Evolutionary conservation across 2,329 filamentous ascomycete genomes (phyloP), one percentile per base, ranked within the genome.

Genomic region (Scleromitrula shiraiana): DNA sequence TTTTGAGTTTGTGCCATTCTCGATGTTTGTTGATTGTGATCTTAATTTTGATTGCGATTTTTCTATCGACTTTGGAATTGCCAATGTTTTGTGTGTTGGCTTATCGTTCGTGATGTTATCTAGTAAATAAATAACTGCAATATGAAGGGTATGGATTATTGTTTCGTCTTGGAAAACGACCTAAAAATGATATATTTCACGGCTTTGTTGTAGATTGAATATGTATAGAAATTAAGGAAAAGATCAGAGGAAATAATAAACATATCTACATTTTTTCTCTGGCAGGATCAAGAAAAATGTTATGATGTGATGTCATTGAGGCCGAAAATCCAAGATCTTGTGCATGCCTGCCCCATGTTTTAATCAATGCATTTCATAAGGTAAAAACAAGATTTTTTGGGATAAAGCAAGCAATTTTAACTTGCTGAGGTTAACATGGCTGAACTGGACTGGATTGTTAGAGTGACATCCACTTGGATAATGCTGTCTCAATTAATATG

Each of bases 361-460:
- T 36, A 17, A 20, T n/a, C n/a, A n/a, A n/a, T n/a, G n/a, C n/a
- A n/a, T n/a, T n/a, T n/a, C n/a, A n/a, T n/a, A n/a, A n/a, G n/a
- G 17, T 17, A 10, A 36, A 47, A 47, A 47, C 44, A 47, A 47
- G 44, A 47, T 47, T 47, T 47, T 41, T 17, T 19, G n/a, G 20
- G 26, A 8, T n/a, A n/a, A 38, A 19, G 32, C 14, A 23, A n/a
- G 8, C n/a, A n/a, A n/a, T n/a, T n/a, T n/a, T n/a, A n/a, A n/a
- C n/a, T n/a, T n/a, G n/a, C n/a, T n/a, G n/a, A n/a, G n/a, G n/a
- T n/a, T n/a, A n/a, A n/a, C n/a, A n/a, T n/a, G n/a, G n/a, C n/a
- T n/a, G n/a, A n/a, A n/a, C n/a, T n/a, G n/a, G n/a, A n/a, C n/a
- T n/a, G n/a, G n/a, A n/a, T n/a, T n/a, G n/a, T n/a, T n/a, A n/a